Percentiles rank a stretch among this genome's conserved stretches.
phyloP scores from a whole-genome alignment of 2,329 filamentous ascomycete genomes.

The Aspergillus sergii region DNA sequence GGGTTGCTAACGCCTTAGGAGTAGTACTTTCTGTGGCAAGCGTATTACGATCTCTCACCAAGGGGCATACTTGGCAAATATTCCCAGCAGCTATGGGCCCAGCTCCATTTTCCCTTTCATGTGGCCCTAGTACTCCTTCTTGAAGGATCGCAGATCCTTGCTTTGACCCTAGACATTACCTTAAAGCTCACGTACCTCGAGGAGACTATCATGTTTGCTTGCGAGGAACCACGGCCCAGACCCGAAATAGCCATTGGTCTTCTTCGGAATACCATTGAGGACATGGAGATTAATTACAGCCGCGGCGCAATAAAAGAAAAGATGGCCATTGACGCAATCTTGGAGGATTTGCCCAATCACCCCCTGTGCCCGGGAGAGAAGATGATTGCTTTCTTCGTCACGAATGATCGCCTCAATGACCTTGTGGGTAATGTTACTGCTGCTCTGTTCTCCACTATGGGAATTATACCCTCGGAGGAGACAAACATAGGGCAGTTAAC shows the following conservation, averaged over 20 bases:
- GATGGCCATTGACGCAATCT: conserved; percentile 34
- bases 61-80: conserved; percentile 54
- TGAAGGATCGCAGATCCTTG: conserved; percentile 63
- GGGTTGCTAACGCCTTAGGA: conserved; percentile 9
- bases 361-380: conserved; percentile 32
- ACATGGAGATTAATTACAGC: conserved; percentile 45
- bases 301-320: conserved; percentile 35
- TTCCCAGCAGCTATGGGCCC: conserved; percentile 58
- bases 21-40: conserved; percentile 64
- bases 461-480: conserved; percentile 35
- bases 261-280: conserved; percentile 40
- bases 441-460: conserved; percentile 45
- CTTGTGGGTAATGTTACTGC: conserved; percentile 45
- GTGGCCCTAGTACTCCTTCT: conserved; percentile 65
- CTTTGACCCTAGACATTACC: conserved; percentile 49
- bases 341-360: conserved; percentile 32
- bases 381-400: conserved; percentile 25
- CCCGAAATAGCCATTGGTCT: conserved; percentile 31
- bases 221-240: conserved; percentile 37
- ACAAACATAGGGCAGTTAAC: conserved; percentile 29
- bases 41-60: conserved; percentile 61
- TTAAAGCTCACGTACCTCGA: conserved; percentile 45
- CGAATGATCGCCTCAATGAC: conserved; percentile 32
- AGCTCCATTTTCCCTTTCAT: conserved; percentile 64
- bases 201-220: conserved; percentile 43